Percentiles rank a stretch among this genome's conserved stretches.
Evolutionary conservation across 768 basidiomycete species (phyloP).

Genomic region (Amanita jacksonii): DNA sequence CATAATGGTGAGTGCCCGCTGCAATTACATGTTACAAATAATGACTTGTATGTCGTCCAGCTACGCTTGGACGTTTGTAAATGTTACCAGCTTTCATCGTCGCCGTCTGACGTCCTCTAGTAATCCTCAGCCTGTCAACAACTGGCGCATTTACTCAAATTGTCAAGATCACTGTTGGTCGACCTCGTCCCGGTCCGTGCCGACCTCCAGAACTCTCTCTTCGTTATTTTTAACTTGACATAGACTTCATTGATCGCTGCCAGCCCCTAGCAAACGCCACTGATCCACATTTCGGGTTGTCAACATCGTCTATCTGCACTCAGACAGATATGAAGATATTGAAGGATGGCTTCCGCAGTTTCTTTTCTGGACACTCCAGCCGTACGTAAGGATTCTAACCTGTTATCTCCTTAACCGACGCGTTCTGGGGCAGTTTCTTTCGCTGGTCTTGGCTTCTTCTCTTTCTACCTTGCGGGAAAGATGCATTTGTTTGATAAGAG

Average conservation of each 20-base stretch:
- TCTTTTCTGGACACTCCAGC: slow-evolving; percentile 87
- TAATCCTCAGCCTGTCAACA: slow-evolving; percentile 52
- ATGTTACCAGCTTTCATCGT: not conserved
- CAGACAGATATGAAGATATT: slow-evolving; percentile 48
- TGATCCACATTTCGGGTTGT: slow-evolving; percentile 67
- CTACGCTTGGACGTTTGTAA: slow-evolving; percentile 32
- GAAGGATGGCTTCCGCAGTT: slow-evolving; percentile 84
- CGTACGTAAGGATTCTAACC: slow-evolving; percentile 32
- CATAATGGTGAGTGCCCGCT: slow-evolving; percentile 48
- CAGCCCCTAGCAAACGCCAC: slow-evolving; percentile 52
- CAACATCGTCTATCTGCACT: slow-evolving; percentile 72
- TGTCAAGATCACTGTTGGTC: slow-evolving; percentile 79
- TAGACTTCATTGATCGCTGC: slow-evolving; percentile 61
- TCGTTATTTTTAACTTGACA: not conserved
- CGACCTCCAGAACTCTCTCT: not conserved
- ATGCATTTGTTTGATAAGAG: slow-evolving; percentile 80
- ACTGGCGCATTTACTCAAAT: slow-evolving; percentile 81
- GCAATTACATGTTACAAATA: slow-evolving; percentile 7
- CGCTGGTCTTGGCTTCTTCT: slow-evolving; percentile 83
- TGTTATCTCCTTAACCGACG: not conserved
- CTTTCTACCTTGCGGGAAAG: slow-evolving; percentile 87
- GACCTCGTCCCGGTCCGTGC: slow-evolving; percentile 70
- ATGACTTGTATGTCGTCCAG: slow-evolving; percentile 16
- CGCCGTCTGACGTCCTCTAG: slow-evolving; percentile 22
- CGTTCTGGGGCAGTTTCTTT: slow-evolving; percentile 59